Evolutionary conservation across 1,284 basidiomycete genomes (phyloP).

Genomic region (Cystobasidium sp.): DNA sequence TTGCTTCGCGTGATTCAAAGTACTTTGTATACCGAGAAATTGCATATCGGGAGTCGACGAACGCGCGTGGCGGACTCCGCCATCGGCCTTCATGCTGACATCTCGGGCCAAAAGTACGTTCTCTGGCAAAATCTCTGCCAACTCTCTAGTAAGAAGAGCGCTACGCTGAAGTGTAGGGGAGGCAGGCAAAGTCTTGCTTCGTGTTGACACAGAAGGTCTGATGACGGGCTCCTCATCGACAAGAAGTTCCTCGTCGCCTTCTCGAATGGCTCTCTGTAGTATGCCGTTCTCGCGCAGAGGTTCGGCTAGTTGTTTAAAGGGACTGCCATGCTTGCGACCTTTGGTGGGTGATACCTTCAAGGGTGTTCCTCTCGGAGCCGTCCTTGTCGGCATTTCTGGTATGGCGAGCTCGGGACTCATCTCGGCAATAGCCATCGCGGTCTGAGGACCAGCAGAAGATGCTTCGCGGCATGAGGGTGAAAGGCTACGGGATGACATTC

Average conservation of each 20-base stretch:
- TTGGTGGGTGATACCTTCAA: constrained; percentile 3
- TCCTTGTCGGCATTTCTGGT: not conserved
- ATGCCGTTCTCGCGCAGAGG: not conserved
- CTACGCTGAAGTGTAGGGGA: too few species aligned
- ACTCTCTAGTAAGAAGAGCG: too few species aligned
- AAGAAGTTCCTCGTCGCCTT: not conserved
- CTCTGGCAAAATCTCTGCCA: too few species aligned
- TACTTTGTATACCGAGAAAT: too few species aligned
- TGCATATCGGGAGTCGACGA: too few species aligned
- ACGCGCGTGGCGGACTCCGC: too few species aligned
- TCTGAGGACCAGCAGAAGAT: too few species aligned
- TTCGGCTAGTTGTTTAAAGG: not conserved
- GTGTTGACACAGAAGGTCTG: not conserved
- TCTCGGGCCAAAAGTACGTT: too few species aligned
- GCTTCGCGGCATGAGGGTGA: too few species aligned
- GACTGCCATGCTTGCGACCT: not conserved
- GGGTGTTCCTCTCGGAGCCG: not conserved
- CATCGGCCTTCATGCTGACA: too few species aligned
- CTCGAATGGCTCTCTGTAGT: not conserved
- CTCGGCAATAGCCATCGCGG: not conserved
- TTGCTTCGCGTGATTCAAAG: too few species aligned
- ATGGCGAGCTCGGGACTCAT: not conserved
- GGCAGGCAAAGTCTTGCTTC: not conserved
- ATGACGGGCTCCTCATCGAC: not conserved
- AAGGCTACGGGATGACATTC: too few species aligned